Conservation (phyloP, 768 basidiomycete genomes). For the Termitomyces sp. region DNA sequence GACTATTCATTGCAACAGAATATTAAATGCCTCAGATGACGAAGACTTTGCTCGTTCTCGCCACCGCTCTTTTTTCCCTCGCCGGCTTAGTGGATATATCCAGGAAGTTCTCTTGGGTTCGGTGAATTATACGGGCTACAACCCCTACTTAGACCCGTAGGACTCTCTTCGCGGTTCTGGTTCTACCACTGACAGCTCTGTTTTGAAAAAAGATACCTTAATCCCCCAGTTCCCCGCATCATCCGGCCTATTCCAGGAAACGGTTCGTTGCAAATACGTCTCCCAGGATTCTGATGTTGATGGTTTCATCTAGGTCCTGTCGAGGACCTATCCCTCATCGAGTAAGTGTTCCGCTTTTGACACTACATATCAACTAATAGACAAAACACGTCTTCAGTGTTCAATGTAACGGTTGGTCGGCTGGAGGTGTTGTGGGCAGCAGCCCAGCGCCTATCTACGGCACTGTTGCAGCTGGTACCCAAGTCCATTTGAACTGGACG, state of each 20-base stretch:
- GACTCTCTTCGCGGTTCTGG: neutral
- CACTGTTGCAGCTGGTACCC: conserved; percentile 34
- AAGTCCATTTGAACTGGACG: conserved; percentile 36
- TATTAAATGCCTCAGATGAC: neutral
- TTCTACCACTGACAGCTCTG: neutral
- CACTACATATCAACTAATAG: neutral
- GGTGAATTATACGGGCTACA: conserved; percentile 27
- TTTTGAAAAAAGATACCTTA: conserved; percentile 16
- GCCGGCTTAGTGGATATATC: conserved; percentile 26
- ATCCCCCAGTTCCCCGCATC: conserved; percentile 29
- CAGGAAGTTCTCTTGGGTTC: conserved; percentile 29
- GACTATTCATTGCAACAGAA: neutral
- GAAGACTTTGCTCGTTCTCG: conserved; percentile 6
- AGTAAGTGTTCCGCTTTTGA: conserved; percentile 11
- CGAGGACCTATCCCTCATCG: conserved; percentile 30
- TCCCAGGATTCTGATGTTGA: neutral
- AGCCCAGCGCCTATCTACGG: conserved; percentile 32
- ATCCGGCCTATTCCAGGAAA: conserved; percentile 32
- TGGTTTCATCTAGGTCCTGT: conserved; percentile 20
- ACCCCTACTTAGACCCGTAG: conserved; percentile 32
- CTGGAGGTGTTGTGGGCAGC: conserved; percentile 23
- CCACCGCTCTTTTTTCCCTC: conserved; percentile 8
- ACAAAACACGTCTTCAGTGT: conserved; percentile 12
- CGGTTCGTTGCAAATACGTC: conserved; percentile 3
- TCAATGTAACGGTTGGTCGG: conserved; percentile 28